These are phyloP conservation scores for Cytauxzoon felis DNA, from an alignment of 169 alveolate species.

Conservation along the genomic window DNA sequence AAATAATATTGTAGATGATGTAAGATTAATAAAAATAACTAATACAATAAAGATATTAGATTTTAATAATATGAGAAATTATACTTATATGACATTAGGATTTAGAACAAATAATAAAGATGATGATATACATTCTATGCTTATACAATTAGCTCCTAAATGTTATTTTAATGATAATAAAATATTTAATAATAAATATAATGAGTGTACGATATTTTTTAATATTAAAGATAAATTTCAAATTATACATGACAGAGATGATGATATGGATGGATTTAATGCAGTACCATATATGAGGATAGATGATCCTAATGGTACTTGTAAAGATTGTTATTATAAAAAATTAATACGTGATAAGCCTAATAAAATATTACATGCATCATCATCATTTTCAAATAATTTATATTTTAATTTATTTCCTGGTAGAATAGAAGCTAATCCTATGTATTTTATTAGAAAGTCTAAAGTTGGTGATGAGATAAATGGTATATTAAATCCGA, in stretches of 20 bases:
- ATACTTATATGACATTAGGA: not conserved
- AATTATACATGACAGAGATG: not conserved
- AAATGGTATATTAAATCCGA: constrained; percentile 1
- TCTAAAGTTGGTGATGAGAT: not conserved
- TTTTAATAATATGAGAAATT: not conserved
- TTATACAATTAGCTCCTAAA: not conserved
- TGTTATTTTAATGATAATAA: not conserved
- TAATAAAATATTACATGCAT: too few species aligned
- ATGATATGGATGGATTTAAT: not conserved
- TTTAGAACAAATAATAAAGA: not conserved
- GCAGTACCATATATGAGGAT: not conserved
- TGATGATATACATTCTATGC: not conserved
- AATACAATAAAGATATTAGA: constrained; percentile 5
- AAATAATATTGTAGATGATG: not conserved
- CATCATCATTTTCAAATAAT: not conserved
- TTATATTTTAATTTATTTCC: not conserved
- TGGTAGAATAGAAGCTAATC: not conserved
- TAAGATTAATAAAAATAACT: not conserved
- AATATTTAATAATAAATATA: not conserved
- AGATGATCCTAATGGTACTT: not conserved
- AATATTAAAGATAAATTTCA: not conserved
- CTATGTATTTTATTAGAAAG: constrained; percentile 1
- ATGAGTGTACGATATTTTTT: not conserved
- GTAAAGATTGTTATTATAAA: not conserved
- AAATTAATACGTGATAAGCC: too few species aligned